These are phyloP conservation scores for Parachlorella kessleri DNA, from an alignment of 139 green algal genomes.

Conservation along the genomic window DNA sequence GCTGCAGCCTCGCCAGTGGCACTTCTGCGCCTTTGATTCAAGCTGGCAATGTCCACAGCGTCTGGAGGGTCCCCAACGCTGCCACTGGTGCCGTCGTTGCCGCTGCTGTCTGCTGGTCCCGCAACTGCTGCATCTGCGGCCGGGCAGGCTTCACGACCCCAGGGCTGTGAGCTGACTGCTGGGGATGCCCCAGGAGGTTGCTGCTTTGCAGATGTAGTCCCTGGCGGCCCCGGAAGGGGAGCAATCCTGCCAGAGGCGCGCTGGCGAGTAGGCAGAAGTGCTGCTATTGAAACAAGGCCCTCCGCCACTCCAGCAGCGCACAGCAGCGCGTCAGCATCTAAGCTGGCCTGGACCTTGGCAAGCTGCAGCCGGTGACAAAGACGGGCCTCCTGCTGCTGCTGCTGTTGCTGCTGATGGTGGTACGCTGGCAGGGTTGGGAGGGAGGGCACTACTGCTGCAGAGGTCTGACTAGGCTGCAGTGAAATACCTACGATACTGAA, in stretches of 20 bases:
- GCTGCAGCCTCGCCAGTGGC: neutral
- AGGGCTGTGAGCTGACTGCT: neutral
- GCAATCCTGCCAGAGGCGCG: conserved; percentile 9
- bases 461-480: too few species aligned
- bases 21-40: neutral
- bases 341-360: too few species aligned
- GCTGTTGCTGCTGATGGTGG: neutral
- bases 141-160: neutral
- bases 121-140: conserved; percentile 2
- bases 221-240: neutral
- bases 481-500: too few species aligned
- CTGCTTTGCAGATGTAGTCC: neutral
- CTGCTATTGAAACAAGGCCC: too few species aligned
- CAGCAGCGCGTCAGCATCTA: conserved; percentile 18
- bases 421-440: neutral
- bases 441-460: too few species aligned
- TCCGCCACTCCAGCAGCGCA: conserved; percentile 14
- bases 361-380: too few species aligned
- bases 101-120: too few species aligned
- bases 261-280: too few species aligned
- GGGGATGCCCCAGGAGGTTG: neutral
- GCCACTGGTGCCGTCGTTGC: too few species aligned
- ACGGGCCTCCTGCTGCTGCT: neutral
- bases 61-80: neutral
- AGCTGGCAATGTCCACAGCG: conserved; percentile 8